These are phyloP conservation scores for Rhododendron molle DNA, from an alignment of 148 eudicot genomes.

Conservation along the genomic window DNA sequence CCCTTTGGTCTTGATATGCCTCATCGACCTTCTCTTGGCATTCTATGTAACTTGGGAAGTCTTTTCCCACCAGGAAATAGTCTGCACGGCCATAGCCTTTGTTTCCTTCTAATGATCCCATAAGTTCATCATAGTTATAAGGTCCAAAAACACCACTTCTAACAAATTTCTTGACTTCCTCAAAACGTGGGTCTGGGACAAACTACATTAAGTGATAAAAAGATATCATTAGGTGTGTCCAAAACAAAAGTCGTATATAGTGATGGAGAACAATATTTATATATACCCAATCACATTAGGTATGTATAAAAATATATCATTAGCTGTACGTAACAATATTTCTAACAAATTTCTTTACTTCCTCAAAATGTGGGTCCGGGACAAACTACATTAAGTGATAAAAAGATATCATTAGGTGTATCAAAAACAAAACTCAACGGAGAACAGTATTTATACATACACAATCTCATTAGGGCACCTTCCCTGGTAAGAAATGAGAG, in stretches of 20 bases:
- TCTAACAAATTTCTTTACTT: too few relatives aligned
- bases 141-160: slow-evolving; percentile 79
- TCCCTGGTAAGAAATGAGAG: too few relatives aligned
- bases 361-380: too few relatives aligned
- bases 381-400: too few relatives aligned
- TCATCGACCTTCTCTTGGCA: slow-evolving; percentile 92
- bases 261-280: background rate
- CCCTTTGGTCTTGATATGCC: slow-evolving; percentile 80
- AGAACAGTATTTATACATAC: too few relatives aligned
- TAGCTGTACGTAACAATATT: too few relatives aligned
- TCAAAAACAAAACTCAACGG: too few relatives aligned
- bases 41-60: slow-evolving; percentile 88
- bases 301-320: too few relatives aligned
- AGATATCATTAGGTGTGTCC: background rate
- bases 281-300: background rate
- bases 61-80: slow-evolving; percentile 95
- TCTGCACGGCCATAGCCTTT: slow-evolving; percentile 92
- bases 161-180: slow-evolving; percentile 73
- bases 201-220: slow-evolving; percentile 41
- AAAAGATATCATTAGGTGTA: too few relatives aligned
- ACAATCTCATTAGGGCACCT: too few relatives aligned
- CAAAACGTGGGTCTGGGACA: slow-evolving; percentile 78
- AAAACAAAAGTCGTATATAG: background rate
- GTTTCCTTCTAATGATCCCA: slow-evolving; percentile 87
- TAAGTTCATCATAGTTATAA: slow-evolving; percentile 50